phyloP scores from a whole-genome alignment of 2,329 filamentous ascomycete genomes.

The Fusarium circinatum region DNA sequence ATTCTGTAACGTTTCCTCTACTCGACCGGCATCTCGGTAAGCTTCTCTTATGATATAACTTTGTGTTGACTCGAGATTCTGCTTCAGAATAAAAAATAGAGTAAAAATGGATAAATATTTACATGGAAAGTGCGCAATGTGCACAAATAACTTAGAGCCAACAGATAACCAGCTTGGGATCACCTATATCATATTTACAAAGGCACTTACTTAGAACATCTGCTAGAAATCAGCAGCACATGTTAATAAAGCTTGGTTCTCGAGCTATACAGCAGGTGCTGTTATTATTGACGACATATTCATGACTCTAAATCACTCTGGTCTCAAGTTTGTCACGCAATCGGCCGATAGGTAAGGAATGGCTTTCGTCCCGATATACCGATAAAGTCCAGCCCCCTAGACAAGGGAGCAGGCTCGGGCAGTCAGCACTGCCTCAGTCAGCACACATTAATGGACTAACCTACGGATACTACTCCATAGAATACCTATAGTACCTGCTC shows the following conservation, averaged over 20 bases:
- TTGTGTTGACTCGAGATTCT: neutral
- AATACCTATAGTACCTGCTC: too few species aligned
- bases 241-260: neutral
- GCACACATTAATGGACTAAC: neutral
- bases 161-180: neutral
- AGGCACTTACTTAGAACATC: neutral
- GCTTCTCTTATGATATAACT: neutral
- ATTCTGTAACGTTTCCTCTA: conserved; percentile 12
- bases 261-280: neutral
- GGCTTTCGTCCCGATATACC: conserved; percentile 10
- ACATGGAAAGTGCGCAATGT: neutral
- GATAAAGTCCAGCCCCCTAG: neutral
- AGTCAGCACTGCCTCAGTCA: conserved; percentile 11
- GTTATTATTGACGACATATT: conserved; percentile 5
- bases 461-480: neutral
- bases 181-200: neutral
- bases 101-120: neutral
- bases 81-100: neutral
- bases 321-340: neutral
- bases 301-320: neutral
- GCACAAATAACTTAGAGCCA: neutral
- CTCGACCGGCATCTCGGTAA: neutral
- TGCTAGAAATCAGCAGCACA: conserved; percentile 9
- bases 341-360: conserved; percentile 7
- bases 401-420: neutral